A percentile compares a stretch with the other conserved stretches of the same genome.
Evolutionary conservation across 768 basidiomycete species (phyloP).

Genomic region (Suillus luteus): DNA sequence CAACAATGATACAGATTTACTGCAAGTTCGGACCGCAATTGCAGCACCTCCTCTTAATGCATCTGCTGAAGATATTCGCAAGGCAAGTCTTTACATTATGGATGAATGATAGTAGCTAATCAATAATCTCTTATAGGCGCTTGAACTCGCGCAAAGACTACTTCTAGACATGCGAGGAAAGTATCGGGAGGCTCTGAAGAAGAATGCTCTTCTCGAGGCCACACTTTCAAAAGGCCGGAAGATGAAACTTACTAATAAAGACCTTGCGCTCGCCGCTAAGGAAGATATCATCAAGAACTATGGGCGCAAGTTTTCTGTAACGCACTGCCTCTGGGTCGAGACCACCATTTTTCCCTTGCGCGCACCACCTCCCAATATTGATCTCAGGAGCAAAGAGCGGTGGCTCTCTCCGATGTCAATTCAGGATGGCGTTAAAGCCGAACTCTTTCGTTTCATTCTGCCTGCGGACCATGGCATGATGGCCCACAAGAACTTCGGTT

Average conservation of each 20-base stretch:
- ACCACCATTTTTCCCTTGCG: background rate
- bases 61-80: background rate
- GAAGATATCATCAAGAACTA: conserved; percentile 3
- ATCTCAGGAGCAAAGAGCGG: conserved; percentile 3
- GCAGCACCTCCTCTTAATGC: background rate
- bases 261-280: background rate
- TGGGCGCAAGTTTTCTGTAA: background rate
- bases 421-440: conserved; percentile 12
- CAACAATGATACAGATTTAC: background rate
- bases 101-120: background rate
- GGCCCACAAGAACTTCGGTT: conserved; percentile 4
- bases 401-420: conserved; percentile 12
- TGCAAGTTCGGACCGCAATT: background rate
- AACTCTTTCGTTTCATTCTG: conserved; percentile 9
- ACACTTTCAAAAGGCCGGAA: background rate
- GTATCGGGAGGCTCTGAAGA: background rate
- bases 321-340: background rate
- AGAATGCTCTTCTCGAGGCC: background rate
- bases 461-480: conserved; percentile 4
- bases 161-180: background rate
- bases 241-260: background rate
- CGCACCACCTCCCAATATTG: background rate
- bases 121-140: background rate
- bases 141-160: background rate
- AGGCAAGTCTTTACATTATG: background rate